phyloP scores from a whole-genome alignment of 805 yeast species.

The Candida insectalens region DNA sequence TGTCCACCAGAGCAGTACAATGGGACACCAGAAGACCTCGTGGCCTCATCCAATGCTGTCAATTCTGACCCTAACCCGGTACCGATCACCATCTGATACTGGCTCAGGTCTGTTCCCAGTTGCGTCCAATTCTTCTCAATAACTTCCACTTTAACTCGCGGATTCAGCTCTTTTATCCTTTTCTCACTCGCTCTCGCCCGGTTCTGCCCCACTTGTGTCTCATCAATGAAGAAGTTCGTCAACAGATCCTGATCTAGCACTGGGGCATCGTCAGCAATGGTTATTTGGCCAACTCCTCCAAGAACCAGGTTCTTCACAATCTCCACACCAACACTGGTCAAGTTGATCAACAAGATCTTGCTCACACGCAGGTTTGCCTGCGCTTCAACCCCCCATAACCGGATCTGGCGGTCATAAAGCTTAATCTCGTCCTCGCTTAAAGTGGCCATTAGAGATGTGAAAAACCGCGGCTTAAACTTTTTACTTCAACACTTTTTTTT shows the following conservation, averaged over 20 bases:
- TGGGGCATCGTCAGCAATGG: constrained; percentile 50
- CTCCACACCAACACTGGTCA: constrained; percentile 77
- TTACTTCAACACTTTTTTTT: too few relatives aligned
- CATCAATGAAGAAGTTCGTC: constrained; percentile 64
- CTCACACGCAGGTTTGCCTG: constrained; percentile 71
- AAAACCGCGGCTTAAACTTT: not conserved
- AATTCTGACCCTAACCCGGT: constrained; percentile 51
- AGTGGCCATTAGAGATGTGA: not conserved
- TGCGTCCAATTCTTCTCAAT: constrained; percentile 11
- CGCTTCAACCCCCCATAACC: constrained; percentile 95
- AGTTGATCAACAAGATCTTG: constrained; percentile 55
- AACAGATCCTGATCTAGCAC: constrained; percentile 57
- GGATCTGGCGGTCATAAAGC: constrained; percentile 85
- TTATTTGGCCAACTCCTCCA: constrained; percentile 78
- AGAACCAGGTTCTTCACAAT: constrained; percentile 74
- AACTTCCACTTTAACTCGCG: constrained; percentile 49
- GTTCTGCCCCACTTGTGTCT: constrained; percentile 41
- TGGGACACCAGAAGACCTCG: constrained; percentile 52
- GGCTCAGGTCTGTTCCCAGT: constrained; percentile 31
- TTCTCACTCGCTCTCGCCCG: constrained; percentile 46
- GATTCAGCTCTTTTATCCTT: constrained; percentile 66
- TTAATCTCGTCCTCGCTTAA: constrained; percentile 63
- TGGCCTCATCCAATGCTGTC: constrained; percentile 37
- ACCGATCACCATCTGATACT: constrained; percentile 65
- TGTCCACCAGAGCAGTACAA: constrained; percentile 59